phyloP scores from a whole-genome alignment of 306 rosid species.

The Dalbergia oliveri region DNA sequence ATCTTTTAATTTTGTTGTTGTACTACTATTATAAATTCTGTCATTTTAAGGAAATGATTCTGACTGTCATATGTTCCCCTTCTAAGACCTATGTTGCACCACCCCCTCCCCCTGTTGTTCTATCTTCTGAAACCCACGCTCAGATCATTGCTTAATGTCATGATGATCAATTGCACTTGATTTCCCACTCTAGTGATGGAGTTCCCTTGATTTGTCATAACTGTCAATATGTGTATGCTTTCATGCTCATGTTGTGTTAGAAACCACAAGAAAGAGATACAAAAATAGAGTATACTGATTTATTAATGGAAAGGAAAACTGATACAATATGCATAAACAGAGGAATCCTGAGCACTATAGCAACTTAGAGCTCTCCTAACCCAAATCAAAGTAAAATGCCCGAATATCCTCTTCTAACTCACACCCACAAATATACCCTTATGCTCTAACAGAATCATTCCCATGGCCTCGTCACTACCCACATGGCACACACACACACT shows the following conservation, averaged over 20 bases:
- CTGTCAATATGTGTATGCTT: not conserved
- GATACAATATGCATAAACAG: too few relatives aligned
- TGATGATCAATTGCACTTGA: conserved; percentile 19
- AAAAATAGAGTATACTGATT: too few relatives aligned
- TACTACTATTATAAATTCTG: not conserved
- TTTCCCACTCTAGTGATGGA: not conserved
- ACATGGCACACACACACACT: too few relatives aligned
- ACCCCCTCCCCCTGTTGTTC: not conserved
- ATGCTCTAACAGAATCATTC: too few relatives aligned
- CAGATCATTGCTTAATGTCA: not conserved
- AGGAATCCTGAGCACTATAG: too few relatives aligned
- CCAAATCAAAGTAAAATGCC: too few relatives aligned
- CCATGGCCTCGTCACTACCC: too few relatives aligned
- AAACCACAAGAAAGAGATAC: too few relatives aligned
- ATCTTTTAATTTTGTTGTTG: conserved; percentile 12
- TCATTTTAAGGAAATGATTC: not conserved
- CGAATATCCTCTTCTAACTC: too few relatives aligned
- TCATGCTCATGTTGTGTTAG: not conserved
- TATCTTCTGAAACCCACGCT: not conserved
- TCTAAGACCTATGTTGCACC: not conserved
- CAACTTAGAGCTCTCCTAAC: too few relatives aligned
- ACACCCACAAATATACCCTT: too few relatives aligned
- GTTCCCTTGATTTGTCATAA: conserved; percentile 17
- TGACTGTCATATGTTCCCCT: not conserved
- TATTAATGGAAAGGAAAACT: too few relatives aligned